These are phyloP conservation scores for Petunia hybrid DNA, from an alignment of 305 asterid genomes.

Conservation along the genomic window DNA sequence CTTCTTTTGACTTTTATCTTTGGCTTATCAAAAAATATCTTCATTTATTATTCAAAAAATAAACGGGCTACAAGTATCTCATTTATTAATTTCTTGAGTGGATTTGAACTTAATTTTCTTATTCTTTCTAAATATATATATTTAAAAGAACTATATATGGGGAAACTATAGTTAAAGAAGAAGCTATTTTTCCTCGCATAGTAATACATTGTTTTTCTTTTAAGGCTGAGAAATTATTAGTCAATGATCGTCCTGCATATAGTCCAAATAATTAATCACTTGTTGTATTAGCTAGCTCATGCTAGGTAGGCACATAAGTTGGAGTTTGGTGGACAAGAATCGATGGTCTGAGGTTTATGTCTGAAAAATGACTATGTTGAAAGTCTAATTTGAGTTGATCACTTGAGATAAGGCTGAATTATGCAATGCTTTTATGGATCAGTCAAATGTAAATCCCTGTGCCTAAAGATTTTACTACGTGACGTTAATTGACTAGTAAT, in stretches of 20 bases:
- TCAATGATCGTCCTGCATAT: background rate
- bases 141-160: background rate
- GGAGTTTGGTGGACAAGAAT: background rate
- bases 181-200: background rate
- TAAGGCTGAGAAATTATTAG: background rate
- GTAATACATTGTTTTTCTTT: background rate
- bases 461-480: background rate
- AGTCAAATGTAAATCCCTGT: background rate
- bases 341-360: background rate
- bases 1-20: background rate
- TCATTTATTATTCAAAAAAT: background rate
- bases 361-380: background rate
- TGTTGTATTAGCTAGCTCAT: background rate
- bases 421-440: background rate
- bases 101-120: background rate
- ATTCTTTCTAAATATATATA: background rate
- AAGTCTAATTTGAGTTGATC: background rate
- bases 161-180: background rate
- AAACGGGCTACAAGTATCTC: background rate
- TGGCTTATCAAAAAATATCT: background rate
- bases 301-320: background rate
- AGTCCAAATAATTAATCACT: background rate
- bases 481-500: background rate
- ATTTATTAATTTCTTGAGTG: background rate
- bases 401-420: background rate